Percentiles rank a stretch among this genome's conserved stretches.
Evolutionary conservation across 2,329 filamentous ascomycete genomes (phyloP).

Genomic region (Aspergillus pseudoviridinutans): DNA sequence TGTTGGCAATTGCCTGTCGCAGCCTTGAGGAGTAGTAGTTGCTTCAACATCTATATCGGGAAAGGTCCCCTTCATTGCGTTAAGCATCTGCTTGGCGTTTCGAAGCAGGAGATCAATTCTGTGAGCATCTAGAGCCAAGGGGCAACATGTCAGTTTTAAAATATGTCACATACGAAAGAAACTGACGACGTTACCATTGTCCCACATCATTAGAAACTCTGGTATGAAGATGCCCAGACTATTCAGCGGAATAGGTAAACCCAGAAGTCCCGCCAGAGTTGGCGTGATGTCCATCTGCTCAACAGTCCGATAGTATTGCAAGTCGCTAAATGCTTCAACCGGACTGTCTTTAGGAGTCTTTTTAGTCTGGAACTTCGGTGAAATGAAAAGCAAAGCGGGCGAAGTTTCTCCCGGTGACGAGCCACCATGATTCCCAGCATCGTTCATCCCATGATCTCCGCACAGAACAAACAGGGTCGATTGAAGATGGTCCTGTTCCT

Average conservation of each 20-base stretch:
- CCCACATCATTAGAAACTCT: slow-evolving; percentile 75
- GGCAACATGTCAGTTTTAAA: slow-evolving; percentile 8
- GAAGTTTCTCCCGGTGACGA: slow-evolving; percentile 93
- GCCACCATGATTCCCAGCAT: slow-evolving; percentile 93
- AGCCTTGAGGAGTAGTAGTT: slow-evolving; percentile 14
- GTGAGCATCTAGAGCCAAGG: slow-evolving; percentile 42
- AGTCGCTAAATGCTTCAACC: slow-evolving; percentile 60
- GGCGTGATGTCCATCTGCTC: slow-evolving; percentile 94
- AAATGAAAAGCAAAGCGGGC: slow-evolving; percentile 84
- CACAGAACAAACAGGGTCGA: slow-evolving; percentile 81
- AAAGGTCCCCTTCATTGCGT: slow-evolving; percentile 72
- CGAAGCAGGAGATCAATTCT: slow-evolving; percentile 65
- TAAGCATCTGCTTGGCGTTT: slow-evolving; percentile 77
- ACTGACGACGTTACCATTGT: slow-evolving; percentile 47
- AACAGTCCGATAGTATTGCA: slow-evolving; percentile 78
- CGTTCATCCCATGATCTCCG: slow-evolving; percentile 99
- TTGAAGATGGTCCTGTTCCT: slow-evolving; percentile 63
- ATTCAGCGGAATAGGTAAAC: slow-evolving; percentile 83
- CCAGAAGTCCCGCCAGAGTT: slow-evolving; percentile 79
- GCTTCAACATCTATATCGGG: slow-evolving; percentile 49
- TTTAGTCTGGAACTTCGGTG: slow-evolving; percentile 69
- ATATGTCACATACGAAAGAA: background rate
- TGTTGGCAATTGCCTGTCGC: slow-evolving; percentile 18
- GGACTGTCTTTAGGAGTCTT: slow-evolving; percentile 50
- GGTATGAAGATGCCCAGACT: slow-evolving; percentile 83